These are phyloP conservation scores for Porodaedalea pini DNA, from an alignment of 1,284 basidiomycete genomes.

Conservation along the genomic window DNA sequence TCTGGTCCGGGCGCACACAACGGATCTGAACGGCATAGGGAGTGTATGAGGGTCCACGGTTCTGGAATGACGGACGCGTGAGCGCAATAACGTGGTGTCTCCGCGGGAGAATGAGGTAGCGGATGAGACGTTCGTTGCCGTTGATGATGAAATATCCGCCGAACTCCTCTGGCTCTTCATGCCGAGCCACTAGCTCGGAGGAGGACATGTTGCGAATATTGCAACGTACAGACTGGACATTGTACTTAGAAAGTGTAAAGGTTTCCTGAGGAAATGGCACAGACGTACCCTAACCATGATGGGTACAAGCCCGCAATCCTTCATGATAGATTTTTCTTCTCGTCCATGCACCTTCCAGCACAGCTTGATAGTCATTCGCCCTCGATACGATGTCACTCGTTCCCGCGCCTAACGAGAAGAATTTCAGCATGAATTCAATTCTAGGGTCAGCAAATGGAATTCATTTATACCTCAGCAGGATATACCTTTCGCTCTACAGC, in stretches of 20 bases:
- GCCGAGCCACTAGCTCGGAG: conserved; percentile 80
- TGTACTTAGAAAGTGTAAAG: conserved; percentile 3
- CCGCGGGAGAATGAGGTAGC: conserved; percentile 90
- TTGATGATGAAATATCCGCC: conserved; percentile 99
- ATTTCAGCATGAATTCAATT: background rate
- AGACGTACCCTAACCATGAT: conserved; percentile 91
- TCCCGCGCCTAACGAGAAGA: conserved; percentile 71
- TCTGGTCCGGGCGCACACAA: conserved; percentile 89
- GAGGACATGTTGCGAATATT: conserved; percentile 86
- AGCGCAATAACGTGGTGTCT: conserved; percentile 89
- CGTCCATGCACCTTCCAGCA: conserved; percentile 75
- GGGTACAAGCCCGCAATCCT: conserved; percentile 90
- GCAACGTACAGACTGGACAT: conserved; percentile 82
- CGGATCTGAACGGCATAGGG: conserved; percentile 94
- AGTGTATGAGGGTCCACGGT: conserved; percentile 94
- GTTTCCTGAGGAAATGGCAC: conserved; percentile 11
- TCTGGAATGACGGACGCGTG: conserved; percentile 81
- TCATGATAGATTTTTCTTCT: conserved; percentile 67
- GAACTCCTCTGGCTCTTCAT: conserved; percentile 98
- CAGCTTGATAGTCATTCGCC: conserved; percentile 86
- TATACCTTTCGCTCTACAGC: conserved; percentile 74
- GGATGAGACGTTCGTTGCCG: conserved; percentile 97
- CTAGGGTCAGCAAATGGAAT: too few relatives aligned
- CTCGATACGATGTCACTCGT: conserved; percentile 88
- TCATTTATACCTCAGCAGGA: conserved; percentile 74